A percentile compares a stretch with the other conserved stretches of the same genome.
phyloP scores from a whole-genome alignment of 2,329 filamentous ascomycete species.

The Penicillium sp. region DNA sequence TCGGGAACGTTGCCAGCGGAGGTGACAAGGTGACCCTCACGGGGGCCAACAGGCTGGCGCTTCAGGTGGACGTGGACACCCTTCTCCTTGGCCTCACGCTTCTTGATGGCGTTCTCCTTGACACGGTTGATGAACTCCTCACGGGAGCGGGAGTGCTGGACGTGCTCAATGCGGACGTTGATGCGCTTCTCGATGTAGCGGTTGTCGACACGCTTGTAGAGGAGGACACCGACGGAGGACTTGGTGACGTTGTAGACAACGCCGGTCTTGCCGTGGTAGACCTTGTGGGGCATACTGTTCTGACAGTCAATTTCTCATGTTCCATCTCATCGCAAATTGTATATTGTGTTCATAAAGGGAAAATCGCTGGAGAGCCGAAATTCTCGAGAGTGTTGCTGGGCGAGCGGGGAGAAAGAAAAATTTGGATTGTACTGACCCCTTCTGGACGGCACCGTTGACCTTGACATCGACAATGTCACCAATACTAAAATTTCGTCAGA shows the following conservation, averaged over 20 bases:
- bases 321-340: slow-evolving; percentile 4
- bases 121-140: slow-evolving; percentile 96
- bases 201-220: slow-evolving; percentile 99
- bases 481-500: slow-evolving; percentile 61
- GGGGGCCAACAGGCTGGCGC: slow-evolving; percentile 76
- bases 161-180: slow-evolving; percentile 98
- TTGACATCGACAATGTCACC: slow-evolving; percentile 99
- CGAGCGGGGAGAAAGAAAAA: not conserved
- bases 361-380: not conserved
- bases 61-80: slow-evolving; percentile 88
- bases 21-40: slow-evolving; percentile 74
- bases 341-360: not conserved
- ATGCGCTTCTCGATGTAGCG: slow-evolving; percentile 99
- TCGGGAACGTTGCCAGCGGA: slow-evolving; percentile 79
- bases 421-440: slow-evolving; percentile 66
- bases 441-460: slow-evolving; percentile 96
- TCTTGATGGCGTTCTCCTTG: slow-evolving; percentile 90
- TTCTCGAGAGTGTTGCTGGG: not conserved
- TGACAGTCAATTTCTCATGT: slow-evolving; percentile 14
- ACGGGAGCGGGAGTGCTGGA: slow-evolving; percentile 86
- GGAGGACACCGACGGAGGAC: slow-evolving; percentile 94
- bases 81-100: slow-evolving; percentile 86
- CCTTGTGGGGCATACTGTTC: slow-evolving; percentile 91
- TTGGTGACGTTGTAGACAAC: slow-evolving; percentile 99
- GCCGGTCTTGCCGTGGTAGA: slow-evolving; percentile 99